Evolutionary conservation across 208 protist species (phyloP).

Genomic region (Crithidia bombi): DNA sequence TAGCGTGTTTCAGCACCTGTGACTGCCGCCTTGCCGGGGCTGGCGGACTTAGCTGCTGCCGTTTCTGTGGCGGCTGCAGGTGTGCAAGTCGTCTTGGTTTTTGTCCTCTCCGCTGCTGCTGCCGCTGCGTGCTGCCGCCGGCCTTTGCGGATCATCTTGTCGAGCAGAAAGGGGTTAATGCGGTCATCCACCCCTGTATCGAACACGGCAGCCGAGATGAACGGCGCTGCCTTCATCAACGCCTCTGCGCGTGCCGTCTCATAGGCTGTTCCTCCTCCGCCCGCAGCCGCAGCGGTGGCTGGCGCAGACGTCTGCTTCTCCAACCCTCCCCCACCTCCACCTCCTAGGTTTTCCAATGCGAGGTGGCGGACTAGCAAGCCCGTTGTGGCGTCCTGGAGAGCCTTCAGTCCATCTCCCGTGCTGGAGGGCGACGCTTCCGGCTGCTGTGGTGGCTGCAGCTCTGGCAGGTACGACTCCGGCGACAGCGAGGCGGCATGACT

Average conservation of each 20-base stretch:
- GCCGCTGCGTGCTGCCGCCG: slow-evolving; percentile 13
- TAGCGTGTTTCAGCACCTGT: slow-evolving; percentile 10
- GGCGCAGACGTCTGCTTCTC: not conserved
- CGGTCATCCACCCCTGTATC: slow-evolving; percentile 36
- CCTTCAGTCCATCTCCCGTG: not conserved
- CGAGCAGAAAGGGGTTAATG: slow-evolving; percentile 21
- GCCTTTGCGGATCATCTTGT: slow-evolving; percentile 27
- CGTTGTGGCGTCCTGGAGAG: slow-evolving; percentile 32
- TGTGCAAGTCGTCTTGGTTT: not conserved
- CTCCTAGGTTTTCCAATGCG: not conserved
- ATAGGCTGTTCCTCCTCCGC: not conserved
- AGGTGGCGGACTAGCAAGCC: slow-evolving; percentile 29
- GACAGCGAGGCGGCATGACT: slow-evolving; percentile 6
- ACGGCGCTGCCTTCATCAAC: slow-evolving; percentile 1
- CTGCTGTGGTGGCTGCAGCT: not conserved
- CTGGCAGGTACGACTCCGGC: slow-evolving; percentile 21
- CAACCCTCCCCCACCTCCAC: not conserved
- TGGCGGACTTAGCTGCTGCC: not conserved
- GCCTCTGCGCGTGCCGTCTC: not conserved
- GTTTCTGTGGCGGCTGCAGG: not conserved
- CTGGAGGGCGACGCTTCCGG: not conserved
- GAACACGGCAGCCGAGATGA: slow-evolving; percentile 27
- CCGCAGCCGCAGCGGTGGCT: not conserved
- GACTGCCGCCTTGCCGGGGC: not conserved
- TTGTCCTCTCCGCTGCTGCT: not conserved